Evolutionary conservation across 352 stramenopile species (phyloP), one percentile per base, ranked within the genome.

Genomic region (Phytophthora kernoviae): DNA sequence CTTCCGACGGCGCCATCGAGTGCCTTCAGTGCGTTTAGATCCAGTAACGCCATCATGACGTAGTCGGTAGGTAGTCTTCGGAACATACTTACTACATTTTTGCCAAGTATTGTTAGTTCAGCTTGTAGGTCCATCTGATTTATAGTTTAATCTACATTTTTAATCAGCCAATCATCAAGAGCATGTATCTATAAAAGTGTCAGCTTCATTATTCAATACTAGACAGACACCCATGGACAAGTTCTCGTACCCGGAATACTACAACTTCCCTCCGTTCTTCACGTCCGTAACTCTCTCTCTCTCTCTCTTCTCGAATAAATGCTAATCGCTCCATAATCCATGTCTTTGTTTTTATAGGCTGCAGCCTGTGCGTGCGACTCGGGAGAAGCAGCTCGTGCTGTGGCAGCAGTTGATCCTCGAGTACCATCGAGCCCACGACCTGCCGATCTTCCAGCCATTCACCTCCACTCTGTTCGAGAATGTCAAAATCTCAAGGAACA

Each of bases 191-290:
- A n/a, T n/a, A n/a, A n/a, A n/a, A n/a, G n/a, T n/a, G n/a, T n/a
- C n/a, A n/a, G n/a, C n/a, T n/a, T n/a, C n/a, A n/a, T n/a, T n/a
- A n/a, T n/a, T 15, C n/a, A 43, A 18, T 27, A 52, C 9, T 41
- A 41, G 0, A 42, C 9, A 33, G 21, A 33, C 17, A 20, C 20
- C 41, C 22, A 80, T 80, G 72, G 80, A 93, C 64, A 86, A 88
- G 54, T 94, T 93, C 66, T 73, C 76, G 49, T 94, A 92, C 67
- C 86, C 86, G 4, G 86, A 94, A 61, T 92, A 92, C 67, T 93
- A 92, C 74, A 75, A 93, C 63, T 94, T 94, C 52, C 86, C 86
- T 24, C 86, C 86, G 15, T 94, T 94, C 61, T 94, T 93, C 70
- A 94, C 86, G 78, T 89, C 57, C 59, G 70, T 65, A 18, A 0